Evolutionary conservation across 257 asterid species (phyloP), one percentile per base, ranked within the genome.

Genomic region (Ajuga chamaepitys): DNA sequence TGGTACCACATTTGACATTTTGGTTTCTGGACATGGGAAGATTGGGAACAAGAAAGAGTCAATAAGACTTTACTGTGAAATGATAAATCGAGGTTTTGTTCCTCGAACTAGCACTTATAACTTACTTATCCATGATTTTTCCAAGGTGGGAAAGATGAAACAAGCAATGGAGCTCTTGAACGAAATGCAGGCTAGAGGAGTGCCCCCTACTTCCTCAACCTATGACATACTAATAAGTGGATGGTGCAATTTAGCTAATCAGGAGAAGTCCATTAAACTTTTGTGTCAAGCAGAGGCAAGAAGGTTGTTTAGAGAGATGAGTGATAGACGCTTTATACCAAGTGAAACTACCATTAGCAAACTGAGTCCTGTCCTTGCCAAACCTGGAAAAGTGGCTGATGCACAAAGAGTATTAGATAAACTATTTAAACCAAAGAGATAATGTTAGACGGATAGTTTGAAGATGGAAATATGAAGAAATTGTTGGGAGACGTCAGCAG

Each of bases 111-210:
- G 94, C 77, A 89, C 99, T 42, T 87, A 78, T 68, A 89, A 93
- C 73, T 76, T 82, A 25, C 95, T 89, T 61, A 82, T 90, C 32
- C 30, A 71, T 66, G 87, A 82, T 65, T 93, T 93, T 84, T 85
- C 96, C 46, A 87, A 71, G 80, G 78, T 67, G 45, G 99, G 99
- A 70, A 86, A 80, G 74, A 89, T 93, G 97, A 83, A 78, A 58
- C 95, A 93, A 57, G 95, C 97, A 14, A 79, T 78, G 77, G 99
- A 93, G 82, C 86, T 93, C 76, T 56, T 84, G 85, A 81, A 78
- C 21, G 99, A 93, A 78, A 87, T 93, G 96, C 81, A 84, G 70
- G 57, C 73, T 66, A 79, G 96, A 76, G 86, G 89, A 22, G 90
- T 81, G 37, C 17, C 30, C 47, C 90, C 95, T n/a, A 87, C 78